Evolutionary conservation across 345 rosid genomes (phyloP).

Genomic region (Sonneratia alba): DNA sequence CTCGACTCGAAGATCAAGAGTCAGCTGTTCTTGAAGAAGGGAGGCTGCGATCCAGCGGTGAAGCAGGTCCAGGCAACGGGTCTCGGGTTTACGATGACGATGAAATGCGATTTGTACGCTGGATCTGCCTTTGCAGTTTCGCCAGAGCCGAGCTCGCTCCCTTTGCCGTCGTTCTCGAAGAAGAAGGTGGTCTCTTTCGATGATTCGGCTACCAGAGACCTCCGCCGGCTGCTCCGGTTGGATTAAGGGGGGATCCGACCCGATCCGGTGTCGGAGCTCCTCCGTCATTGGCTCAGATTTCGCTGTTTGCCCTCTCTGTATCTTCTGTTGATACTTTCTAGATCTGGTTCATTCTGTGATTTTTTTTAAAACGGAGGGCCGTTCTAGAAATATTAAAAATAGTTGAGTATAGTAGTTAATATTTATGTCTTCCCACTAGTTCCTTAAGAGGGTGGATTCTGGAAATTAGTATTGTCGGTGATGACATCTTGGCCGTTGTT

Average conservation of each 20-base stretch:
- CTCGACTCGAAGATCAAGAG: constrained; percentile 30
- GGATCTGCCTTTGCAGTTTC: constrained; percentile 43
- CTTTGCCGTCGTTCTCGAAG: constrained; percentile 43
- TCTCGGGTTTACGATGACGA: constrained; percentile 11
- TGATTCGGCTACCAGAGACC: constrained; percentile 46
- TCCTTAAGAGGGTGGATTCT: no score
- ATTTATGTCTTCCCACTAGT: not conserved
- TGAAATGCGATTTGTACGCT: constrained; percentile 24
- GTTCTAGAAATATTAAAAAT: constrained; percentile 11
- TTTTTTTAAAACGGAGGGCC: constrained; percentile 10
- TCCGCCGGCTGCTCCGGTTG: constrained; percentile 35
- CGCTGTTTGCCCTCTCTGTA: no score
- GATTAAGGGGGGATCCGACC: not conserved
- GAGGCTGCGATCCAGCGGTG: constrained; percentile 5
- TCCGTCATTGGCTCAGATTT: no score
- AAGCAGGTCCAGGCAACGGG: constrained; percentile 13
- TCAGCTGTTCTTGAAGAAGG: not conserved
- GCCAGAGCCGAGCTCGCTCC: constrained; percentile 49
- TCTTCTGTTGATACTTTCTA: not conserved
- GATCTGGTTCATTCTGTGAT: constrained; percentile 8
- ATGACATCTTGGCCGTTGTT: no score
- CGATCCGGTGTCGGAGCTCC: not conserved
- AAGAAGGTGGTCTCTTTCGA: constrained; percentile 22
- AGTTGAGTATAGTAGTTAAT: not conserved
- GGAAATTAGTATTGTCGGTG: no score